Evolutionary conservation across 371 early-diverging fungal species (phyloP).

Genomic region (Smittium culicis): DNA sequence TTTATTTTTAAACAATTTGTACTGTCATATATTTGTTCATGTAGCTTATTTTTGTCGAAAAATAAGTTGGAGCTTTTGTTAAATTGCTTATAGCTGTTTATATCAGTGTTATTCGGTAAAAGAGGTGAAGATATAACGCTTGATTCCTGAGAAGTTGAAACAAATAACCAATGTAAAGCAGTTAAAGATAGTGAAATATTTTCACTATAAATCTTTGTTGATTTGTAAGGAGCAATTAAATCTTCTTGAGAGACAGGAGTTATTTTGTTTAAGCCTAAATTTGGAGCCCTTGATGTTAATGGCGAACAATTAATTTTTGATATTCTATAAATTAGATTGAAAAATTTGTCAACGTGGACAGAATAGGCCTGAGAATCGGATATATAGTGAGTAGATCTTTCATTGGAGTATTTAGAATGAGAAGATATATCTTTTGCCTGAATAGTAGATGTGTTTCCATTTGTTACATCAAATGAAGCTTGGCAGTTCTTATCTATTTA

Average conservation of each 20-base stretch:
- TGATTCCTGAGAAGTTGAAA: not conserved
- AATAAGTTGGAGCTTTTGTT: not conserved
- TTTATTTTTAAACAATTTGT: not conserved
- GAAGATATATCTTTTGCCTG: too few relatives aligned
- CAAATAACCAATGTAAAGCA: not conserved
- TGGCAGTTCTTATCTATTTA: too few relatives aligned
- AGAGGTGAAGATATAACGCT: not conserved
- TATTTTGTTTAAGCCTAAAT: not conserved
- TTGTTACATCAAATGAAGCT: too few relatives aligned
- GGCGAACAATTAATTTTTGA: not conserved
- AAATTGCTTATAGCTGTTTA: not conserved
- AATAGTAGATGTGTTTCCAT: too few relatives aligned
- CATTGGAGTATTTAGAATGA: too few relatives aligned
- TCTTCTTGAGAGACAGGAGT: not conserved
- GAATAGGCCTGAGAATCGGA: not conserved
- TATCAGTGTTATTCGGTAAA: not conserved
- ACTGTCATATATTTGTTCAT: not conserved
- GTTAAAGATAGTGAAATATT: not conserved
- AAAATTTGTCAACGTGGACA: not conserved
- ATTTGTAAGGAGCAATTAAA: not conserved
- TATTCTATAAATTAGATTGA: not conserved
- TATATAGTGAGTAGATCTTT: too few relatives aligned
- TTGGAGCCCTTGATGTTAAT: not conserved
- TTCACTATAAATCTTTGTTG: not conserved
- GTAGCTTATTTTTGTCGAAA: too few relatives aligned